Evolutionary conservation across 371 early-diverging fungal species (phyloP).

Genomic region (Rhizopus delemar): DNA sequence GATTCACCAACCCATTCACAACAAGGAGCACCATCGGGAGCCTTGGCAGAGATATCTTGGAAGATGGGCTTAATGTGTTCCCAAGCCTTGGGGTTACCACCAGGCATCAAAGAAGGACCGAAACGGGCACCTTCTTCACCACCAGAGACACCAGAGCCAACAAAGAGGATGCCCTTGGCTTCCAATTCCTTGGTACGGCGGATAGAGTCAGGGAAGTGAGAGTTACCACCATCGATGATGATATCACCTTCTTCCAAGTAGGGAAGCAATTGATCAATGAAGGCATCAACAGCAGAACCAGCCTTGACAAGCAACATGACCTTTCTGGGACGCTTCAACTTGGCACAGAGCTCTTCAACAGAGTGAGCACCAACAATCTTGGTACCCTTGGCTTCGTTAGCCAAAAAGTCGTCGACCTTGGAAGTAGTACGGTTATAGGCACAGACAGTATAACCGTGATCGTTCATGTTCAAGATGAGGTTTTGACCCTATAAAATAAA

Average conservation of each 20-base stretch:
- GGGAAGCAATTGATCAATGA: slow-evolving; percentile 87
- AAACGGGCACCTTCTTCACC: slow-evolving; percentile 99
- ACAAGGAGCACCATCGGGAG: slow-evolving; percentile 88
- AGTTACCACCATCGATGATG: slow-evolving; percentile 99
- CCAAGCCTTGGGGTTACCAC: slow-evolving; percentile 95
- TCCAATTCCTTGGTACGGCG: slow-evolving; percentile 87
- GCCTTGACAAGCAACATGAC: slow-evolving; percentile 98
- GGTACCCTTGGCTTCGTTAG: slow-evolving; percentile 96
- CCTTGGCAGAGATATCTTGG: slow-evolving; percentile 93
- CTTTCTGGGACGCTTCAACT: slow-evolving; percentile 94
- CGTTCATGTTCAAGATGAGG: slow-evolving; percentile 97
- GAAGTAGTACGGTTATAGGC: slow-evolving; percentile 97
- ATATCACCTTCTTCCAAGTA: slow-evolving; percentile 91
- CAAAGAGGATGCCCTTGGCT: slow-evolving; percentile 88
- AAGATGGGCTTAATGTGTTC: slow-evolving; percentile 90
- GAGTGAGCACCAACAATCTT: slow-evolving; percentile 92
- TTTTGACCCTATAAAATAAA: slow-evolving; percentile 87
- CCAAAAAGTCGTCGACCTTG: slow-evolving; percentile 94
- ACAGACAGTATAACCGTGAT: slow-evolving; percentile 91
- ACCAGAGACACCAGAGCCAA: slow-evolving; percentile 99
- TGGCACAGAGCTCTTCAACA: slow-evolving; percentile 88
- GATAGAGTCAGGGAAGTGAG: slow-evolving; percentile 96
- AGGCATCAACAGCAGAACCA: slow-evolving; percentile 93
- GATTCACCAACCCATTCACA: slow-evolving; percentile 99
- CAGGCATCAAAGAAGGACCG: slow-evolving; percentile 99